phyloP scores from a whole-genome alignment of 1,139 yeast genomes.

The Sugiyamaella sp. region DNA sequence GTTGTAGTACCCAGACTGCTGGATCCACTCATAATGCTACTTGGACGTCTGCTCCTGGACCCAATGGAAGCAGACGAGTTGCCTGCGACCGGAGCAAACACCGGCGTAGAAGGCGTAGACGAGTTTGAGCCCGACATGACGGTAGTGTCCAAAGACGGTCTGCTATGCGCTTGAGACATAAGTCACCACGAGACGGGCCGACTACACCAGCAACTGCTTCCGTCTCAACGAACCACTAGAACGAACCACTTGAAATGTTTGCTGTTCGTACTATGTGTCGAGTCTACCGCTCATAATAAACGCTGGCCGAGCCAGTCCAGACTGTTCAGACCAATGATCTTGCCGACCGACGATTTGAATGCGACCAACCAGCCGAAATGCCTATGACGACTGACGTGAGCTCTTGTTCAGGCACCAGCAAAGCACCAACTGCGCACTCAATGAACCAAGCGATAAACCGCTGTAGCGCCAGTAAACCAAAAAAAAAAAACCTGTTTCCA shows the following conservation, averaged over 20 bases:
- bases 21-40: conserved; percentile 26
- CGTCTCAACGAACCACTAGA: no score
- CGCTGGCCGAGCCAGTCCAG: no score
- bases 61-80: conserved; percentile 11
- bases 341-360: no score
- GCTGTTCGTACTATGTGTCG: not conserved
- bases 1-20: conserved; percentile 21
- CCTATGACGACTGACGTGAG: no score
- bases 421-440: no score
- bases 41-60: conserved; percentile 21
- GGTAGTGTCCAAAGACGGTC: conserved; percentile 8
- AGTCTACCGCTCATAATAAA: not conserved
- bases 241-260: not conserved
- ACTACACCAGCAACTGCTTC: no score
- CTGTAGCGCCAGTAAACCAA: no score
- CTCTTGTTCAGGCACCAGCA: no score
- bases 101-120: conserved; percentile 18
- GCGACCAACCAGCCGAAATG: no score
- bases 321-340: no score
- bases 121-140: conserved; percentile 21
- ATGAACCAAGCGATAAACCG: no score
- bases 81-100: conserved; percentile 17
- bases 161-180: conserved; percentile 9
- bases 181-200: not conserved
- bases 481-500: no score